Evolutionary conservation across 1,139 yeast species (phyloP), one percentile per base, ranked within the genome.

Genomic region (Lodderomyces parapsilosis): DNA sequence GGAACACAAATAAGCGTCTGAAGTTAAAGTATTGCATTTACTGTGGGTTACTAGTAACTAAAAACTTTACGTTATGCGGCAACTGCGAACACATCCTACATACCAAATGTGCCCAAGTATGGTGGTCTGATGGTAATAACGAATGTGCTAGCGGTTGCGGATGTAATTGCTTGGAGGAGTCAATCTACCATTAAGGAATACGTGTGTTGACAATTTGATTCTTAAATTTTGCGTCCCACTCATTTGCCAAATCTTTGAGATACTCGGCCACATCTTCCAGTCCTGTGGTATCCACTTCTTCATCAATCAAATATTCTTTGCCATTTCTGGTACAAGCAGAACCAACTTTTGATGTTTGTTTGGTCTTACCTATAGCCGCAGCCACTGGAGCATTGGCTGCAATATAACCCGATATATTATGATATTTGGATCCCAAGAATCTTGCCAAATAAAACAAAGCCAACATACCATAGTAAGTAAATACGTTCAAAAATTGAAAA

Each of bases 141-240:
- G 63, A 56, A 27, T 91, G 98, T 62, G 85, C 96, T 0, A 79
- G 89, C 46, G 98, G 97, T 0, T 91, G 98, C 65, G 96, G 96
- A 0, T 91, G 98, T 57, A 53, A 61, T 8, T 89, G 96, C 62
- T 60, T 82, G 40, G 64, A 66, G 49, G 49, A 57, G 45, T 42
- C 48, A 34, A 17, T 30, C 15, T 35, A 42, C 36, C 7, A 28
- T 22, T 35, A 24, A n/a, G 35, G 23, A 38, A 20, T 25, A 11
- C 19, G 34, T 18, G 87, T 79, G 46, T 76, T 73, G 2, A 76
- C 74, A 20, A 90, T 84, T 60, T 89, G 96, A 57, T 84, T 77
- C 53, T 81, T 79, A 36, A 90, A 70, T 49, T 77, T 81, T 14
- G 70, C 55, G 44, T 58, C 63, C 94, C 95, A 87, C 51, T 80